Base-by-base conservation (phyloP, 805 yeast species). In the Sugiyamaella qingdaonensis region DNA sequence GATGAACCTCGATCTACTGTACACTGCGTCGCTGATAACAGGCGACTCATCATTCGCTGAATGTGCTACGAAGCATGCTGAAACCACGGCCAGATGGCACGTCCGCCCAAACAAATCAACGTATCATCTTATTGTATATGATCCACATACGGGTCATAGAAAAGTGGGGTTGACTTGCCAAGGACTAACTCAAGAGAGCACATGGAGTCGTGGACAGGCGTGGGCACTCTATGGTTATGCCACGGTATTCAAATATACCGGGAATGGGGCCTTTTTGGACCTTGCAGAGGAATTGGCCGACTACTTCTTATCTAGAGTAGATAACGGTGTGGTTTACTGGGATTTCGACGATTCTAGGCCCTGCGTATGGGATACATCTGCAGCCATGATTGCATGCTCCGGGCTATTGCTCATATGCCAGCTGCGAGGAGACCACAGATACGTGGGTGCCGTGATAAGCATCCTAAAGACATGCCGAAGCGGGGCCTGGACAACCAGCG, bases 181-280 rank as follows among this genome's bases (percentile, higher is more conserved):
- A 48, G 68, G 69, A 13, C 64, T 56, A 42, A 56, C 51, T 10
- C 64, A 64, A 48, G 66, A 63, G 10, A 36, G 61, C 2, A 54
- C 61, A 14, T 65, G 69, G 68, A 48, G 63, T 4, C 58, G 68
- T 14, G 69, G 69, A 21, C 67, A 64, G 54, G 60, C 68, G 4
- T 64, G 69, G 68, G 66, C 61, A 4, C 37, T 65, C 8, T 50
- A 64, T 32, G 69, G 69, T 1, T 65, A 48, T 51, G 59, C 62
- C 10, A 61, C 61, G 34, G 55, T 61, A 3, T 64, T 63, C 52
- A 34, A 36, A 42, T 64, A 58, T 58, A 64, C 68, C 29, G 59
- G 55, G 51, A 52, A 61, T 34, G 24, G 41, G 11, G 54, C 57
- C 48, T 64, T 61, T 57, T 56, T 64, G 32, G 62, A 63, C 37